Evolutionary conservation across 441 rosid species (phyloP).

Genomic region (Erysimum cheiri): DNA sequence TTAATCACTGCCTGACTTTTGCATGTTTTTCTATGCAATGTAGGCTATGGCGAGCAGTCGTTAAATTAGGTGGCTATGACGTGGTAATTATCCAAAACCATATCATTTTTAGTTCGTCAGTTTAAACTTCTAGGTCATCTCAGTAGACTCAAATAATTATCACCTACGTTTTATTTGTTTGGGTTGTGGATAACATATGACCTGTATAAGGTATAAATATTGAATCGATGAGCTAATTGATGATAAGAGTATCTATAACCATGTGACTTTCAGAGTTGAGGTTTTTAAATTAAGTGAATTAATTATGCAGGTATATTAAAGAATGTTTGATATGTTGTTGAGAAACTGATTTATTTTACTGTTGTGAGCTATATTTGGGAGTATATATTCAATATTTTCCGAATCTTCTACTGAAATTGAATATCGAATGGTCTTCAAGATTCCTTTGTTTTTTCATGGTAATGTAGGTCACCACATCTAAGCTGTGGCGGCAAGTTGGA

Average conservation of each 20-base stretch:
- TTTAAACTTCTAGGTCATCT: slow-evolving; percentile 30
- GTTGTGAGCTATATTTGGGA: slow-evolving; percentile 7
- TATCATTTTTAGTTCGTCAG: slow-evolving; percentile 14
- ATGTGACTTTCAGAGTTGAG: slow-evolving; percentile 17
- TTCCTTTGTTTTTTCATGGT: slow-evolving; percentile 34
- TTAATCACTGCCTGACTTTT: slow-evolving; percentile 43
- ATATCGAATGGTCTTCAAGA: slow-evolving; percentile 16
- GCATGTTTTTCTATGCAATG: slow-evolving; percentile 37
- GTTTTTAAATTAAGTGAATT: slow-evolving; percentile 1
- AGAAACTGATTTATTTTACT: slow-evolving; percentile 16
- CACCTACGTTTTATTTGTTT: background rate
- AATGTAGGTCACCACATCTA: slow-evolving; percentile 79
- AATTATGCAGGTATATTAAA: slow-evolving; percentile 15
- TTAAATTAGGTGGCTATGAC: slow-evolving; percentile 88
- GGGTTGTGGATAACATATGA: slow-evolving; percentile 18
- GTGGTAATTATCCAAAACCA: slow-evolving; percentile 59
- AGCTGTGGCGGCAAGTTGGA: slow-evolving; percentile 95
- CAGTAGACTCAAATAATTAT: background rate
- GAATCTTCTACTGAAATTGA: slow-evolving; percentile 28
- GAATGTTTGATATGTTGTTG: slow-evolving; percentile 29
- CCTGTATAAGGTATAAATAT: slow-evolving; percentile 17
- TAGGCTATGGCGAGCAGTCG: slow-evolving; percentile 91
- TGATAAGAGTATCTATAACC: slow-evolving; percentile 23
- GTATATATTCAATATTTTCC: slow-evolving; percentile 11
- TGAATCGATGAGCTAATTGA: slow-evolving; percentile 9